Percentiles rank a stretch among this genome's conserved stretches.
phyloP scores from a whole-genome alignment of 768 basidiomycete genomes.

The Crucibulum laeve region DNA sequence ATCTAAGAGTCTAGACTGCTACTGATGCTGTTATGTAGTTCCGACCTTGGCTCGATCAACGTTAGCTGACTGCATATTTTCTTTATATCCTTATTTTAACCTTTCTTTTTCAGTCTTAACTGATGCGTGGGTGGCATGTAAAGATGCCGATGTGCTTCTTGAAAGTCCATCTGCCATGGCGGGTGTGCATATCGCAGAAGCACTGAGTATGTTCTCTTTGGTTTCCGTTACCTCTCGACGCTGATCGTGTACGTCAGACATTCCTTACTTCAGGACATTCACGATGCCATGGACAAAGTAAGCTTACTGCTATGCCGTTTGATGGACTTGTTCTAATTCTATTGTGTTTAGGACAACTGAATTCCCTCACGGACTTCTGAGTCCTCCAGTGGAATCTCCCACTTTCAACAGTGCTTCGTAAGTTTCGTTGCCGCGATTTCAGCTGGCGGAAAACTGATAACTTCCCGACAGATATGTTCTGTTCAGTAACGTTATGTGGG shows the following conservation, averaged over 20 bases:
- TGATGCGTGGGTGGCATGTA: slow-evolving; percentile 60
- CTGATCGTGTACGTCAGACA: slow-evolving; percentile 26
- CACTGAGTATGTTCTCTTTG: slow-evolving; percentile 35
- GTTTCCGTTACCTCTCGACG: background rate
- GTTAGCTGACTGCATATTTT: slow-evolving; percentile 27
- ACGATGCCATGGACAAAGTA: slow-evolving; percentile 63
- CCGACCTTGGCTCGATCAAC: slow-evolving; percentile 61
- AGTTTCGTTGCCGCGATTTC: too few relatives aligned
- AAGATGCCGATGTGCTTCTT: slow-evolving; percentile 61
- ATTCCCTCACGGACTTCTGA: slow-evolving; percentile 64
- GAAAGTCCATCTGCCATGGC: slow-evolving; percentile 69
- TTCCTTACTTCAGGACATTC: slow-evolving; percentile 64
- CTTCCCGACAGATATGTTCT: slow-evolving; percentile 55
- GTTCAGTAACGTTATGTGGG: slow-evolving; percentile 65
- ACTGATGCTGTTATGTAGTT: slow-evolving; percentile 36
- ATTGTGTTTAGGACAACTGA: slow-evolving; percentile 37
- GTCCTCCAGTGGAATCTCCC: slow-evolving; percentile 58
- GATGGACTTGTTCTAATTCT: background rate
- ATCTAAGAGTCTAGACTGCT: background rate
- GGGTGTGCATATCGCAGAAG: slow-evolving; percentile 71
- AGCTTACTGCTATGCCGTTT: slow-evolving; percentile 2
- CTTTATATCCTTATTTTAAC: too few relatives aligned
- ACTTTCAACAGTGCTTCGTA: slow-evolving; percentile 58
- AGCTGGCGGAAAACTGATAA: too few relatives aligned
- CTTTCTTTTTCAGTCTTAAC: slow-evolving; percentile 39